A percentile compares a stretch with the other conserved stretches of the same genome.
Evolutionary conservation across 148 eudicot genomes (phyloP).

Genomic region (Rhododendron ovatum): DNA sequence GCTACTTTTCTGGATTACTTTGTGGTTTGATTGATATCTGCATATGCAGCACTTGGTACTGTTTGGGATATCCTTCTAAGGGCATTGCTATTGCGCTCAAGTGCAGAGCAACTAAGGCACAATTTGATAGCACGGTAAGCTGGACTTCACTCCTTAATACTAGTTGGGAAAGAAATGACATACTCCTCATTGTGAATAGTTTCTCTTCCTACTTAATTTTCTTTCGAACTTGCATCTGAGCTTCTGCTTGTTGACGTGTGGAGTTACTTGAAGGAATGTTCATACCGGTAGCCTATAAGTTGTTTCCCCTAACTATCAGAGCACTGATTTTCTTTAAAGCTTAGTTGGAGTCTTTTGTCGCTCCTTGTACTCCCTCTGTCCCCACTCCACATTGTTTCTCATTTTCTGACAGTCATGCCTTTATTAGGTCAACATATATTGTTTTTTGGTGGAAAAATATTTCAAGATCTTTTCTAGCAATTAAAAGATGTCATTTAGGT

Average conservation of each 20-base stretch:
- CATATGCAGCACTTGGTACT: neutral
- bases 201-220: neutral
- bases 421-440: too few species aligned
- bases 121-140: conserved; percentile 89
- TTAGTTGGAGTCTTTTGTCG: neutral
- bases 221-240: neutral
- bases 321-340: neutral
- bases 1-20: neutral
- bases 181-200: neutral
- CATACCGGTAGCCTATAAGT: neutral
- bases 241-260: neutral
- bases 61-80: conserved; percentile 26
- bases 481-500: neutral
- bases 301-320: neutral
- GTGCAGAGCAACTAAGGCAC: conserved; percentile 98
- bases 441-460: neutral
- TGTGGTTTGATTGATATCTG: neutral
- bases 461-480: neutral
- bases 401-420: neutral
- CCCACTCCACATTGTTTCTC: neutral
- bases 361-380: neutral
- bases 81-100: conserved; percentile 96
- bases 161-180: neutral
- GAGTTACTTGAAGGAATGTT: neutral
- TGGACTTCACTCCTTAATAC: conserved; percentile 1